Evolutionary conservation across 2,329 filamentous ascomycete genomes (phyloP).

Genomic region (Aspergillus neoniger): DNA sequence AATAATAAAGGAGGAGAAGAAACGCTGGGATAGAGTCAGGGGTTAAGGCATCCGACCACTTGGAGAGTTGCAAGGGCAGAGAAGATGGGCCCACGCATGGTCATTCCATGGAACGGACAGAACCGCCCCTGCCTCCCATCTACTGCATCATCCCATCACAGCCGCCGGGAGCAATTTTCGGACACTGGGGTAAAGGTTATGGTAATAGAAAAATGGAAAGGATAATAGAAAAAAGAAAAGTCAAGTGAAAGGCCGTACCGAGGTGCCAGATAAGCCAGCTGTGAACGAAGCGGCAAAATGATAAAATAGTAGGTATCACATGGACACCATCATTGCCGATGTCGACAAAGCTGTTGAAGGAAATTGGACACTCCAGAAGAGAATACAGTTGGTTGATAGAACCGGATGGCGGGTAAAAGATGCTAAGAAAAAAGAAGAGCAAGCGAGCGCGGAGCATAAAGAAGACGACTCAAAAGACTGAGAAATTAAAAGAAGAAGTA

Average conservation of each 20-base stretch:
- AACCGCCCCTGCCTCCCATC: slow-evolving; percentile 15
- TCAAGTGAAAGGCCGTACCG: slow-evolving; percentile 11
- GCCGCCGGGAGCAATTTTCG: neutral
- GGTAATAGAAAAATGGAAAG: slow-evolving; percentile 16
- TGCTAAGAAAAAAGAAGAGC: slow-evolving; percentile 25
- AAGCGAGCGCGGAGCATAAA: slow-evolving; percentile 20
- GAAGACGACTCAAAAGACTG: slow-evolving; percentile 16
- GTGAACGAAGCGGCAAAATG: slow-evolving; percentile 9
- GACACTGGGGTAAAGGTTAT: neutral
- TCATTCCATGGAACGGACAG: neutral
- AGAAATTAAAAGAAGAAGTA: slow-evolving; percentile 86
- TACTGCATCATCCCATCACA: slow-evolving; percentile 20
- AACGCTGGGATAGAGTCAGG: slow-evolving; percentile 2
- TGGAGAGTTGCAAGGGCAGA: neutral
- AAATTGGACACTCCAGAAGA: slow-evolving; percentile 29
- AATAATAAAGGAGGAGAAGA: slow-evolving; percentile 12
- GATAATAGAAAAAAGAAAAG: slow-evolving; percentile 14
- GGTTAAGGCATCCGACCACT: neutral
- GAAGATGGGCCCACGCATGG: neutral
- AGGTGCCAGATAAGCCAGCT: slow-evolving; percentile 5
- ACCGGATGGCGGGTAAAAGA: slow-evolving; percentile 23
- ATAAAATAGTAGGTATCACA: slow-evolving; percentile 9
- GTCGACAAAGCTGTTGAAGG: slow-evolving; percentile 27
- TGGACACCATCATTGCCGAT: slow-evolving; percentile 25
- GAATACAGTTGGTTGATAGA: slow-evolving; percentile 26